A percentile compares a stretch with the other conserved stretches of the same genome.
phyloP scores from a whole-genome alignment of 768 basidiomycete genomes.

The Serendipita sp. region DNA sequence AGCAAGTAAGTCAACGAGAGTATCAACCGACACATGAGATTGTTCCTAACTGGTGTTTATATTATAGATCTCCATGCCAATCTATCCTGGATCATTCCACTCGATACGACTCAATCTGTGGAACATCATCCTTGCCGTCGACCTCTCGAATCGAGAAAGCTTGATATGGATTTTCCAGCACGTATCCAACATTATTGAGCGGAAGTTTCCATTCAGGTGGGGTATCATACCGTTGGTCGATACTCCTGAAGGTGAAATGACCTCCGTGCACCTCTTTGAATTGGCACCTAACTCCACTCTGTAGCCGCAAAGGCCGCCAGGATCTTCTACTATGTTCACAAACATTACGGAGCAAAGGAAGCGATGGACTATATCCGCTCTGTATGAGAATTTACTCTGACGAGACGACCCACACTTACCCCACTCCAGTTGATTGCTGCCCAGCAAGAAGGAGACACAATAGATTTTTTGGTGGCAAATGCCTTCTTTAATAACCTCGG shows the following conservation, averaged over 20 bases:
- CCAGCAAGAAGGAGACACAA: conserved; percentile 17
- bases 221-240: conserved; percentile 68
- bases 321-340: conserved; percentile 50
- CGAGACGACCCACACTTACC: conserved; percentile 20
- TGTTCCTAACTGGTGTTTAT: conserved; percentile 5
- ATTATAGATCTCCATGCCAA: conserved; percentile 53
- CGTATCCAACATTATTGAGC: conserved; percentile 53
- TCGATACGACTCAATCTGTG: conserved; percentile 61
- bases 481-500: conserved; percentile 17
- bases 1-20: conserved; percentile 2
- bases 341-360: conserved; percentile 43
- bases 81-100: conserved; percentile 67
- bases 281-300: not conserved
- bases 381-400: conserved; percentile 24
- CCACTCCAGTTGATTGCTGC: conserved; percentile 10
- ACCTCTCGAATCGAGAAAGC: conserved; percentile 49
- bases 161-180: conserved; percentile 48
- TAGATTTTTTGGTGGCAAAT: conserved; percentile 9
- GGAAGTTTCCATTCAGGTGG: conserved; percentile 65
- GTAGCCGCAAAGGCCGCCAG: conserved; percentile 55
- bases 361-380: conserved; percentile 46
- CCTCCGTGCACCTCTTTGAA: conserved; percentile 3
- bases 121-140: conserved; percentile 69
- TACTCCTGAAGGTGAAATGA: conserved; percentile 28
- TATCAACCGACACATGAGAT: conserved; percentile 2